Base-by-base conservation (phyloP, 1,139 yeast genomes). In the Wickerhamiella pararugosa region DNA sequence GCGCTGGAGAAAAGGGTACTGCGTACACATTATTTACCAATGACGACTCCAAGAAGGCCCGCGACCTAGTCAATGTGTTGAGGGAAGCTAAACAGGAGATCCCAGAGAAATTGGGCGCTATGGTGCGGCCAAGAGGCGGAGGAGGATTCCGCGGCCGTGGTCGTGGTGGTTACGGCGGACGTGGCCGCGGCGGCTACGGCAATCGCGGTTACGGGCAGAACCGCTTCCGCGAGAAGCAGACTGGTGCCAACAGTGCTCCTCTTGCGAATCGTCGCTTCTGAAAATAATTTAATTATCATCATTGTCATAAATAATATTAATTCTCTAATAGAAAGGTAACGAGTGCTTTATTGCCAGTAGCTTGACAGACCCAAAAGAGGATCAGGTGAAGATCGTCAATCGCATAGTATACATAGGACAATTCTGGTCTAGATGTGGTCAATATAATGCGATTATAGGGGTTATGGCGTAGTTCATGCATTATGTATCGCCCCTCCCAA, bases 1-100 rank as follows among this genome's bases (percentile, higher is more conserved):
- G 98, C 76, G 98, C 96, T 52, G 97, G 97, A 64, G 77, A 84
- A 51, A 71, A 73, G 49, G 98, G 98, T 71, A 86, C 93, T 50
- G 96, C 98, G 47, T 76, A 87, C 52, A 86, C 98, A 7, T 76
- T 90, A 65, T 90, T 90, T 73, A 86, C 97, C 45, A 82, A 78
- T 51, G 87, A 72, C 51, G 83, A 84, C 70, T 69, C 81, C 57
- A 77, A 80, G 66, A 75, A 86, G 65, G 97, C 98, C 54, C 82
- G 84, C 55, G 93, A 86, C 58, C 73, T 90, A 61, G 74, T 90
- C 57, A 80, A 82, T 58, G 87, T 90, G 56, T 73, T 90, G 73
- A 75, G 79, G 65, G 99, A 92, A 71, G 98, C 99, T 51, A 80
- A 90, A 63, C 98, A 92, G 67, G 72, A 75, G 46, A 67, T 92